A percentile compares a stretch with the other conserved stretches of the same genome.
These are phyloP conservation scores for Cercospora canescens DNA, from an alignment of 2,329 filamentous ascomycete species.

Conservation along the genomic window DNA sequence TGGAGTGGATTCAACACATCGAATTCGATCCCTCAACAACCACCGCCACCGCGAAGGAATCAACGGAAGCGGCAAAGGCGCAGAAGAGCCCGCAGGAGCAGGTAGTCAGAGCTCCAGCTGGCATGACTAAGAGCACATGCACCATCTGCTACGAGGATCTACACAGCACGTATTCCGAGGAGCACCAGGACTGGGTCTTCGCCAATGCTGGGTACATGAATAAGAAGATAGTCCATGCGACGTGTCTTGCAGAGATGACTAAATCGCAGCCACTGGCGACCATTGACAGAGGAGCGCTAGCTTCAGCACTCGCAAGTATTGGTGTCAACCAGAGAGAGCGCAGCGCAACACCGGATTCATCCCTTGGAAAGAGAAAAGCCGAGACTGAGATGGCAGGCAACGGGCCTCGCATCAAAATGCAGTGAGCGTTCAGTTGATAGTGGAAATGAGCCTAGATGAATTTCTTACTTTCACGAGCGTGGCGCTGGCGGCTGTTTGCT, in stretches of 20 bases:
- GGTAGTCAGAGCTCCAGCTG: conserved; percentile 81
- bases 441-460: background rate
- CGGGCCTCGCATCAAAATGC: conserved; percentile 25
- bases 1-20: conserved; percentile 86
- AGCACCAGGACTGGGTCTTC: conserved; percentile 96
- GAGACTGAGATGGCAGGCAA: conserved; percentile 30
- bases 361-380: conserved; percentile 37
- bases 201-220: conserved; percentile 81
- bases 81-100: conserved; percentile 62
- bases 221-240: conserved; percentile 82
- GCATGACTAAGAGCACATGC: conserved; percentile 73
- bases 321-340: conserved; percentile 29
- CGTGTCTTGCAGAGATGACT: conserved; percentile 80
- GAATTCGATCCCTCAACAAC: conserved; percentile 68
- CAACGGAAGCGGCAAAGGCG: conserved; percentile 41
- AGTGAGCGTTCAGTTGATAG: conserved; percentile 11
- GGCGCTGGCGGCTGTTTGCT: conserved; percentile 3
- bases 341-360: conserved; percentile 37
- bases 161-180: conserved; percentile 86
- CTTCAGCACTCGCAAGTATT: conserved; percentile 26
- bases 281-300: conserved; percentile 24
- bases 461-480: background rate
- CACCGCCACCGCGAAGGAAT: conserved; percentile 43
- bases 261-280: conserved; percentile 45
- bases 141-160: conserved; percentile 96